Evolutionary conservation across 352 stramenopile genomes (phyloP).

Genomic region (Phytophthora quininea): DNA sequence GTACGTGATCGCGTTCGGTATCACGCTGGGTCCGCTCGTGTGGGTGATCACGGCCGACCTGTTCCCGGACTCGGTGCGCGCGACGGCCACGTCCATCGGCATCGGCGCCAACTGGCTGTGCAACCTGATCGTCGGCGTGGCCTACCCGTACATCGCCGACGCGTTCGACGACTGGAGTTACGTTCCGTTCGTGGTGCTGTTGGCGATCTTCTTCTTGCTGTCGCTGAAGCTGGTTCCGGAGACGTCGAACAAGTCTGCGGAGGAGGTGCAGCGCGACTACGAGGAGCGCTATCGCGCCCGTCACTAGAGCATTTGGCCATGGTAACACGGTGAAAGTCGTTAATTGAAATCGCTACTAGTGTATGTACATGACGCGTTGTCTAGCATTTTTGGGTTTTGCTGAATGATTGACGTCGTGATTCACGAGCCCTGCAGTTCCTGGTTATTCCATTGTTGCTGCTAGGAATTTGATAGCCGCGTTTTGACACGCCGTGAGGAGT

Average conservation of each 20-base stretch:
- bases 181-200: slow-evolving; percentile 48
- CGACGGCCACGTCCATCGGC: slow-evolving; percentile 39
- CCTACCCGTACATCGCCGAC: slow-evolving; percentile 55
- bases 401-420: too few species aligned
- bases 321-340: too few species aligned
- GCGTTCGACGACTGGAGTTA: slow-evolving; percentile 48
- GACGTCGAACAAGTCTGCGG: slow-evolving; percentile 55
- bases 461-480: too few species aligned
- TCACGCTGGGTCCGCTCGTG: slow-evolving; percentile 20
- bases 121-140: slow-evolving; percentile 57
- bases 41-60: slow-evolving; percentile 26
- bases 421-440: too few species aligned
- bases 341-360: too few species aligned
- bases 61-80: slow-evolving; percentile 25
- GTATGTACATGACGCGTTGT: too few species aligned
- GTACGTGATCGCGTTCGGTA: slow-evolving; percentile 22
- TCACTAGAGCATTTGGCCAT: not conserved
- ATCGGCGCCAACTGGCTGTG: slow-evolving; percentile 55
- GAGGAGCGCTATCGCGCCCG: slow-evolving; percentile 21
- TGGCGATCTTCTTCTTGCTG: slow-evolving; percentile 48
- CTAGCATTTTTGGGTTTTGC: too few species aligned
- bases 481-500: too few species aligned
- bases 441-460: too few species aligned
- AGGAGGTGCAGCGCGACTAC: slow-evolving; percentile 57
- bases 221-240: slow-evolving; percentile 50